Base-by-base conservation (phyloP, 441 rosid species). In the Mallotus japonicus region DNA sequence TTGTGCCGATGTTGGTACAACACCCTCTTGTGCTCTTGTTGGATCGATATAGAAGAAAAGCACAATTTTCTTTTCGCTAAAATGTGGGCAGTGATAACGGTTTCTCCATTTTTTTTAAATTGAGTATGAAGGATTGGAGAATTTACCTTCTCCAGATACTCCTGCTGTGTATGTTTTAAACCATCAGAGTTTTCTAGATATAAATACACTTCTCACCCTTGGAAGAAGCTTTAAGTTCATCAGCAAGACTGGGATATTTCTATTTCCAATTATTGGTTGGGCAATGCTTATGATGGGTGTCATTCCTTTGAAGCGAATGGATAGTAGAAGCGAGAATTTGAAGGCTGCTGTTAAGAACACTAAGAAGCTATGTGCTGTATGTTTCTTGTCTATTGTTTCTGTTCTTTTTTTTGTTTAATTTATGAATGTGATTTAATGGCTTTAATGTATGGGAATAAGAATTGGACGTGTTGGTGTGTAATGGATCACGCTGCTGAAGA, bases 111-210 rank as follows among this genome's bases (percentile, higher is more conserved):
- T 95, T 77, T 71, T 87, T 76, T 86, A 81, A 76, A 83, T 83
- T 22, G 76, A 89, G 77, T 80, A 81, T 16, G 80, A 87, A 76
- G 98, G 97, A 62, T 70, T 89, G 84, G 96, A 92, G 82, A 91
- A 91, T 85, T 84, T 95, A 62, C 98, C 98, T 61, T 81, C 86
- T 32, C 76, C 86, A 37, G 90, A 90, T 80, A 67, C 90, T 82
- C 86, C 96, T 67, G 95, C 93, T 62, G 96, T 95, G 3, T 95
- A 90, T 77, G 90, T 91, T 47, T 90, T 97, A 65, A 95, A 95
- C 81, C 99, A 95, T 81, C 97, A 91, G 76, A 95, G 99, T 70
- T 91, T 91, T 83, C 75, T 95, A 28, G 99, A 95, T 83, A 95
- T 90, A 76, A 89, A 86, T 77, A 82, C 95, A 10, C 97, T 95